phyloP scores from a whole-genome alignment of 305 asterid genomes.

The Andrographis paniculata region DNA sequence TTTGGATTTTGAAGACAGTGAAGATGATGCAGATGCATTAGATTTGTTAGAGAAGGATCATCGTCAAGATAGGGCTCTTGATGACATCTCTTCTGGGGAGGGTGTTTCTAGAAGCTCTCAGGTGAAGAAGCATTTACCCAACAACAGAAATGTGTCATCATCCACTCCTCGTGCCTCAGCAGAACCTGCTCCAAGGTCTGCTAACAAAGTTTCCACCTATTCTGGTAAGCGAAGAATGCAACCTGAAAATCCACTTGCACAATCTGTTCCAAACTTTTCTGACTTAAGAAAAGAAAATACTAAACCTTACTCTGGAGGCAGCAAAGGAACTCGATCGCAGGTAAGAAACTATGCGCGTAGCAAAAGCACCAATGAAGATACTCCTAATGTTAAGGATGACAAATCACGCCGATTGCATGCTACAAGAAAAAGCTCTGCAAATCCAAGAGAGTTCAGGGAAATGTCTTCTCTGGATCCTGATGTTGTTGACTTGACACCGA shows the following conservation, averaged over 20 bases:
- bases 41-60: slow-evolving; percentile 28
- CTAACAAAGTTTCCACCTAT: slow-evolving; percentile 42
- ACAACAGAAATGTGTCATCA: slow-evolving; percentile 36
- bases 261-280: slow-evolving; percentile 57
- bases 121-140: slow-evolving; percentile 50
- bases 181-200: slow-evolving; percentile 46
- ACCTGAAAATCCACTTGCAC: slow-evolving; percentile 76
- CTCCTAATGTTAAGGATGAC: slow-evolving; percentile 49
- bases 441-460: slow-evolving; percentile 36
- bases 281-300: slow-evolving; percentile 71
- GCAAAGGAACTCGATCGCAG: slow-evolving; percentile 51
- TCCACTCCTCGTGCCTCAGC: slow-evolving; percentile 49
- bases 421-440: slow-evolving; percentile 49
- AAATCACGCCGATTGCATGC: slow-evolving; percentile 50
- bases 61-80: slow-evolving; percentile 30
- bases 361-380: slow-evolving; percentile 59
- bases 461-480: slow-evolving; percentile 36
- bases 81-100: slow-evolving; percentile 36
- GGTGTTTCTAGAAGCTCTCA: slow-evolving; percentile 36
- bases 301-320: slow-evolving; percentile 58
- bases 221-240: slow-evolving; percentile 59
- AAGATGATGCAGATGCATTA: slow-evolving; percentile 49
- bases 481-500: slow-evolving; percentile 33
- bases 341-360: slow-evolving; percentile 54
- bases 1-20: slow-evolving; percentile 62